Base-by-base conservation (phyloP, 2,329 filamentous ascomycete species). In the Sclerotinia borealis region DNA sequence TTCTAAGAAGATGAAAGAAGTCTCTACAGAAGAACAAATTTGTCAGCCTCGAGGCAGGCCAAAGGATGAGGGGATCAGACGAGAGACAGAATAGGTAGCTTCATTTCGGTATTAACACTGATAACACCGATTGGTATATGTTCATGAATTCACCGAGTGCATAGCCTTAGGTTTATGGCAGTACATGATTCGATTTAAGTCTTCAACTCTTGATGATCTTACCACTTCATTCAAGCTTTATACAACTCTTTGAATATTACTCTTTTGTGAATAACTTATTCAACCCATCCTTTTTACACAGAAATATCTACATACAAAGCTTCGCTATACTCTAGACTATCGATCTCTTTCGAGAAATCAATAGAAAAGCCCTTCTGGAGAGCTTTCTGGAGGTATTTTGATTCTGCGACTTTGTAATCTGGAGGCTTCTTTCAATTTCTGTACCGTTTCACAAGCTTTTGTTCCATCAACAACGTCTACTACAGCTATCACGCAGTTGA, bases 61-160 rank as follows among this genome's bases (percentile, higher is more conserved):
- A 31, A 2, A 31, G 19, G 1, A 31, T 22, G 27, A 45, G 37
- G 22, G 19, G 3, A 56, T 56, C 52, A 34, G 52, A 56, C 7
- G 52, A 56, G 52, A 56, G 52, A 56, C 13, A 4, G 2, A 50
- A 56, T 43, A 34, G 27, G 37, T 56, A 43, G 39, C 27, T 31
- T n/a, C 36, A 22, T 17, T 27, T 56, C 52, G 52, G 37, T 22
- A 10, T 29, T 17, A 45, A 43, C 19, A 17, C 17, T 10, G 17
- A 43, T n/a, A 13, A 43, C 4, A 22, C 52, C 19, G 19, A n/a
- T 43, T 29, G 11, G n/a, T 2, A 22, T 22, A 3, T 29, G 27
- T 22, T 31, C 2, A 34, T 31, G 0, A 25, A 43, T 56, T 45
- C 52, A 56, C 37, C 37, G 2, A 4, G 1, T 56, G 3, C 19